Conservation (phyloP, 768 basidiomycete species). For the Leccinum boreale region DNA sequence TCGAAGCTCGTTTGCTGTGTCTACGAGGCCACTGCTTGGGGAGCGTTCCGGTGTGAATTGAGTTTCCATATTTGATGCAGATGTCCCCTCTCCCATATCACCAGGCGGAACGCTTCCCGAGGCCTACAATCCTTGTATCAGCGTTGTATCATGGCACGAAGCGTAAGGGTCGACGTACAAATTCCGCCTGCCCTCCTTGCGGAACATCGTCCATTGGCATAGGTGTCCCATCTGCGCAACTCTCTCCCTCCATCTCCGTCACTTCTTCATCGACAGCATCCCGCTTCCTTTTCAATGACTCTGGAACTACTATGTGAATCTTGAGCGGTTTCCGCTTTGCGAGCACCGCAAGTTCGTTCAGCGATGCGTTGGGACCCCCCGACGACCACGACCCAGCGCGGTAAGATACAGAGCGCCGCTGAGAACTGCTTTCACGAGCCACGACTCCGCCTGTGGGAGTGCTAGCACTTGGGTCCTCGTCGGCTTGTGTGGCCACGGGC, state of each 20-base stretch:
- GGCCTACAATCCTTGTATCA: conserved; percentile 1
- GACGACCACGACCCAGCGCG: background rate
- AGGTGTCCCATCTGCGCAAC: background rate
- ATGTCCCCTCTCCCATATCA: background rate
- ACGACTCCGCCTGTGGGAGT: background rate
- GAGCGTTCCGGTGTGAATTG: background rate
- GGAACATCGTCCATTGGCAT: background rate
- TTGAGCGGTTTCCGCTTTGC: conserved; percentile 14
- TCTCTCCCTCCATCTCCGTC: background rate
- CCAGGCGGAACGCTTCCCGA: background rate
- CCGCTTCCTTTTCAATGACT: conserved; percentile 8
- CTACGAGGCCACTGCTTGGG: too few relatives aligned
- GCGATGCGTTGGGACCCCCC: conserved; percentile 21
- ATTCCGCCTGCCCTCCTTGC: background rate
- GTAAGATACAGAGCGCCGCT: background rate
- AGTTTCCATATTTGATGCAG: background rate
- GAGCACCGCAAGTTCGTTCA: conserved; percentile 13
- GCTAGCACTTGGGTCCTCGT: background rate
- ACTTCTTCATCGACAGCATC: background rate
- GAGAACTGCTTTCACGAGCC: background rate
- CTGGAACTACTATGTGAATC: conserved; percentile 9
- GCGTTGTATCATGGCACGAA: too few relatives aligned
- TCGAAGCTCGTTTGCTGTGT: background rate
- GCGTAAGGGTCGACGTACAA: too few relatives aligned
- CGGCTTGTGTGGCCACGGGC: background rate